A percentile compares a stretch with the other conserved stretches of the same genome.
These are phyloP conservation scores for Pythium volutum DNA, from an alignment of 352 stramenopile genomes.

Conservation along the genomic window DNA sequence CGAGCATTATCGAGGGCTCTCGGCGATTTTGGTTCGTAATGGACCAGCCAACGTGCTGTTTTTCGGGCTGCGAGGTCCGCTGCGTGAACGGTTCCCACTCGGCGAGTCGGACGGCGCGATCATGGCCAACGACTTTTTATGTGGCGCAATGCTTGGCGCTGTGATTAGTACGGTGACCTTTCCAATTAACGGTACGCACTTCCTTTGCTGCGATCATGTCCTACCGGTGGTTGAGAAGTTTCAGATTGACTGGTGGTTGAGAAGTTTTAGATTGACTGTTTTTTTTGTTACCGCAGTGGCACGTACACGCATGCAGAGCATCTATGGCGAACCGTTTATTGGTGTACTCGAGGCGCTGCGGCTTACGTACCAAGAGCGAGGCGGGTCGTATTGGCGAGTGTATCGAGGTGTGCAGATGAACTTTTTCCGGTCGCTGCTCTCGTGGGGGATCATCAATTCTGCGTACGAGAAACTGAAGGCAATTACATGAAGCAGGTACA, in stretches of 20 bases:
- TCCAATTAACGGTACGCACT: slow-evolving; percentile 66
- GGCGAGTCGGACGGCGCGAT: slow-evolving; percentile 38
- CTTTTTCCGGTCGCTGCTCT: slow-evolving; percentile 83
- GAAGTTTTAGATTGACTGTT: not conserved
- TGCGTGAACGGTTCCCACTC: slow-evolving; percentile 61
- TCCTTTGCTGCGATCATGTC: not conserved
- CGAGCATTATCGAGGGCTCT: slow-evolving; percentile 82
- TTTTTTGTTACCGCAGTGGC: slow-evolving; percentile 39
- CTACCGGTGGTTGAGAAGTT: not conserved
- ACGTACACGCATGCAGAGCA: slow-evolving; percentile 78
- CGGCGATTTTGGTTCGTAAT: slow-evolving; percentile 81
- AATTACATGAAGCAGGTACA: slow-evolving; percentile 36
- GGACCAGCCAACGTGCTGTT: slow-evolving; percentile 84
- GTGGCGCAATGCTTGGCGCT: slow-evolving; percentile 75
- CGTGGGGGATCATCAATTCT: slow-evolving; percentile 90
- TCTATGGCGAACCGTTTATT: slow-evolving; percentile 68
- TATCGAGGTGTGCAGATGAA: slow-evolving; percentile 89
- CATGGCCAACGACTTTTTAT: slow-evolving; percentile 83
- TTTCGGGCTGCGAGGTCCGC: slow-evolving; percentile 73
- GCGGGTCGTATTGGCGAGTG: slow-evolving; percentile 47
- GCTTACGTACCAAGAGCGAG: slow-evolving; percentile 74
- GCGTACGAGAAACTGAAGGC: slow-evolving; percentile 87
- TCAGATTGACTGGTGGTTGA: not conserved
- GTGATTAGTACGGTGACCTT: slow-evolving; percentile 85
- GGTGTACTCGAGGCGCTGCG: slow-evolving; percentile 48